phyloP scores from a whole-genome alignment of 2,329 filamentous ascomycete species.

The Tolypocladium capitatum region DNA sequence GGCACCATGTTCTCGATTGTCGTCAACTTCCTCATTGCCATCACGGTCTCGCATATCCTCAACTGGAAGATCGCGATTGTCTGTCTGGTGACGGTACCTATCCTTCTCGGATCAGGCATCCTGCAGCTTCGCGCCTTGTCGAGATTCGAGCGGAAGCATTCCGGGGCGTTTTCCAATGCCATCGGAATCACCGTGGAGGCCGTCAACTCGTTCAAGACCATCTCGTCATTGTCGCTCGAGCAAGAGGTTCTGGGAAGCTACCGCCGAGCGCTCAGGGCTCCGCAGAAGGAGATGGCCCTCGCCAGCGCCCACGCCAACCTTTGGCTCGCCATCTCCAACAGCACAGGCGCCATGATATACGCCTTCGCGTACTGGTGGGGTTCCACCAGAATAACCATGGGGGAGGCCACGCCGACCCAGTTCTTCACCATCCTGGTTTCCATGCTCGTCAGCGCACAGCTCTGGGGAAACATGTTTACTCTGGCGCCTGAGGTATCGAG shows the following conservation, averaged over 20 bases:
- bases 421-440: conserved; percentile 64
- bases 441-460: conserved; percentile 58
- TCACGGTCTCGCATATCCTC: conserved; percentile 56
- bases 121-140: conserved; percentile 53
- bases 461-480: conserved; percentile 63
- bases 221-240: conserved; percentile 41
- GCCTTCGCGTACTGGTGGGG: conserved; percentile 75
- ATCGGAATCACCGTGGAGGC: conserved; percentile 55
- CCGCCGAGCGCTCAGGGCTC: conserved; percentile 31
- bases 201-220: conserved; percentile 51
- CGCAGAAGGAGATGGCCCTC: conserved; percentile 40
- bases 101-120: conserved; percentile 55
- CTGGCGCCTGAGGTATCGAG: conserved; percentile 63
- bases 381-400: conserved; percentile 52
- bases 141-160: conserved; percentile 48
- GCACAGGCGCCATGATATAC: conserved; percentile 54
- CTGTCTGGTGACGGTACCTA: conserved; percentile 52
- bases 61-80: conserved; percentile 68
- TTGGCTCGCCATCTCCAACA: conserved; percentile 47
- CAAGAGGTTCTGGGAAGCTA: conserved; percentile 39
- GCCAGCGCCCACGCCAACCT: conserved; percentile 39
- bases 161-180: conserved; percentile 50
- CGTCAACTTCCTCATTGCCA: conserved; percentile 54
- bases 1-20: conserved; percentile 55
- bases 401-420: conserved; percentile 49